phyloP scores from a whole-genome alignment of 495 filamentous ascomycete genomes.

The Penicillium flavigenum region DNA sequence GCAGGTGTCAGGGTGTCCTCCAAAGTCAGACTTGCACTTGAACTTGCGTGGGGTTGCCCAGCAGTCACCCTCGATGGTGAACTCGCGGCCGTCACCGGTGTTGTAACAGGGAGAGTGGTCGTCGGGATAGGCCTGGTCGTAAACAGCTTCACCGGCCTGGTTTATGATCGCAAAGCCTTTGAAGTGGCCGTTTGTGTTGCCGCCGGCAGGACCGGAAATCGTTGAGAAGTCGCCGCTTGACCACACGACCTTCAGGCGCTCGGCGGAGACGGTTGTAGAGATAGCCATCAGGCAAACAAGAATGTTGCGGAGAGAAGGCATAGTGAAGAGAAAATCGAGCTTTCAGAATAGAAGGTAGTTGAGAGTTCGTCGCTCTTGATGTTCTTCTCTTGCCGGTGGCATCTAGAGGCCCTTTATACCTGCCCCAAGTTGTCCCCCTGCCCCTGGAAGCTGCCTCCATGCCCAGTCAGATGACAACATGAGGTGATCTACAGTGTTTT shows the following conservation, averaged over 20 bases:
- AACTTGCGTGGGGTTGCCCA: constrained; percentile 23
- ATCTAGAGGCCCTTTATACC: background rate
- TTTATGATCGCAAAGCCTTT: constrained; percentile 22
- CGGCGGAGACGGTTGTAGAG: constrained; percentile 15
- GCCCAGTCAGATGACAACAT: background rate
- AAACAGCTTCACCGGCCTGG: constrained; percentile 20
- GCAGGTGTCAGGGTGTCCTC: constrained; percentile 20
- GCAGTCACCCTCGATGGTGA: constrained; percentile 27
- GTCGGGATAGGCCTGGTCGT: constrained; percentile 18
- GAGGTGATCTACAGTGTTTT: background rate
- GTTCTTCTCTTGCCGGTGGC: background rate
- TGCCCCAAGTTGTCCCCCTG: background rate
- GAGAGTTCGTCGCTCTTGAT: background rate
- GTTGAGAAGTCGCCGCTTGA: constrained; percentile 20
- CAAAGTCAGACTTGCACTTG: constrained; percentile 20
- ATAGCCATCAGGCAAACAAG: constrained; percentile 17
- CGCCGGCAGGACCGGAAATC: constrained; percentile 20
- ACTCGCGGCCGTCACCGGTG: constrained; percentile 20
- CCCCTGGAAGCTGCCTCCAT: background rate
- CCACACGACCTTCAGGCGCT: constrained; percentile 22
- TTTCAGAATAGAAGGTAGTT: background rate
- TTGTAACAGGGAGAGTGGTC: constrained; percentile 22
- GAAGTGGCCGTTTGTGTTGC: constrained; percentile 16
- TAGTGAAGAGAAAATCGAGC: background rate
- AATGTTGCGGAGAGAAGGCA: constrained; percentile 15